Percentiles rank a stretch among this genome's conserved stretches.
phyloP scores from a whole-genome alignment of 106 monocot species.

The Allium fistulosum region DNA sequence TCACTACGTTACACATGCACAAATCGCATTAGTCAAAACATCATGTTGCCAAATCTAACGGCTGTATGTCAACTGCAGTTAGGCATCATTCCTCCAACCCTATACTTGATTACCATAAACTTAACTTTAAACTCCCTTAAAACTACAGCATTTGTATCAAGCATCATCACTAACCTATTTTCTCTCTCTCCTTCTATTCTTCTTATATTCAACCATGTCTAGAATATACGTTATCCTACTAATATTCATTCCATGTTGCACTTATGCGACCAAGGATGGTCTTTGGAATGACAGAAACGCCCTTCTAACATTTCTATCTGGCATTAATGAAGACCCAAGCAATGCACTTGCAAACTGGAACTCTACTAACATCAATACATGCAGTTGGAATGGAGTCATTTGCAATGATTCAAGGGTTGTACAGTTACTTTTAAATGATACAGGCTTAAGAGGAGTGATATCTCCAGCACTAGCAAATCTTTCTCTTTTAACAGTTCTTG shows the following conservation, averaged over 20 bases:
- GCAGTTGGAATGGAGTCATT: slow-evolving; percentile 70
- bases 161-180: background rate
- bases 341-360: slow-evolving; percentile 24
- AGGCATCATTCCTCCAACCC: slow-evolving; percentile 19
- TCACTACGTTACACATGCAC: background rate
- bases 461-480: slow-evolving; percentile 46
- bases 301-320: slow-evolving; percentile 37
- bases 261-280: background rate
- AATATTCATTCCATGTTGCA: background rate
- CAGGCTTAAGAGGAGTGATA: slow-evolving; percentile 30
- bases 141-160: slow-evolving; percentile 25
- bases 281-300: slow-evolving; percentile 25
- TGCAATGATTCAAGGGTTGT: slow-evolving; percentile 40
- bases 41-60: slow-evolving; percentile 34
- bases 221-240: slow-evolving; percentile 5
- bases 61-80: slow-evolving; percentile 36
- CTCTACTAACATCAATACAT: slow-evolving; percentile 9
- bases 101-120: background rate
- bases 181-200: background rate
- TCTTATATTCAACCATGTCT: slow-evolving; percentile 8
- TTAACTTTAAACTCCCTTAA: slow-evolving; percentile 17
- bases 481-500: slow-evolving; percentile 48
- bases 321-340: slow-evolving; percentile 21
- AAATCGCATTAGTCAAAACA: background rate
- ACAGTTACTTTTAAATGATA: slow-evolving; percentile 27